These are phyloP conservation scores for Phialemonium atrogriseum DNA, from an alignment of 2,329 filamentous ascomycete species.

Conservation along the genomic window DNA sequence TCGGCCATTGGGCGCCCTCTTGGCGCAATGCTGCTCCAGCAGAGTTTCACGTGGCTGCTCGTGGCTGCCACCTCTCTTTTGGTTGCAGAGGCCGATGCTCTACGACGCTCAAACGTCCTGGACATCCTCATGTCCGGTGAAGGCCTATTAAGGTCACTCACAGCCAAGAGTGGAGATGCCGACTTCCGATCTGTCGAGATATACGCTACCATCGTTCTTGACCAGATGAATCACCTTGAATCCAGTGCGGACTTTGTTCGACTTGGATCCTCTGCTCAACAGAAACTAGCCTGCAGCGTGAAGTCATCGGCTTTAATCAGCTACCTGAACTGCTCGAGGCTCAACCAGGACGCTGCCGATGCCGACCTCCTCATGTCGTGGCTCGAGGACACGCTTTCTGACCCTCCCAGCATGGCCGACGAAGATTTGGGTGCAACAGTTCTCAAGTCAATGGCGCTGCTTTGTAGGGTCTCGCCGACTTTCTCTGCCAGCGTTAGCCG, in stretches of 20 bases:
- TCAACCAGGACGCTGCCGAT: conserved; percentile 77
- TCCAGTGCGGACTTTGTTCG: conserved; percentile 85
- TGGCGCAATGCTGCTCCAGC: conserved; percentile 84
- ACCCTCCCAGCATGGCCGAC: conserved; percentile 76
- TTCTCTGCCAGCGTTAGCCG: conserved; percentile 71
- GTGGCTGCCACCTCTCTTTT: conserved; percentile 70
- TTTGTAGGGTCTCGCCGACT: conserved; percentile 65
- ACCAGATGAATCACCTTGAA: conserved; percentile 81
- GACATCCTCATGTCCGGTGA: conserved; percentile 61
- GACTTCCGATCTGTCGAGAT: conserved; percentile 50
- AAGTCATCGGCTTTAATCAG: conserved; percentile 76
- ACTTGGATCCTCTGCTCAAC: conserved; percentile 78
- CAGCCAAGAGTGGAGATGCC: conserved; percentile 34
- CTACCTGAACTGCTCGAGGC: conserved; percentile 75
- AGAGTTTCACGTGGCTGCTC: conserved; percentile 79
- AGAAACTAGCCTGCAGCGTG: conserved; percentile 75
- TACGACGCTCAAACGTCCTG: conserved; percentile 58
- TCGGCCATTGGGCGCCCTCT: conserved; percentile 70
- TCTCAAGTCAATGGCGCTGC: conserved; percentile 71
- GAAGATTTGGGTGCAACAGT: conserved; percentile 68
- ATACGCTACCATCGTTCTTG: conserved; percentile 64
- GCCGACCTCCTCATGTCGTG: conserved; percentile 70
- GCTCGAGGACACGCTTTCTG: conserved; percentile 75
- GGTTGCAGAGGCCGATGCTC: conserved; percentile 50
- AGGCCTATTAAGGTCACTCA: conserved; percentile 34